A percentile compares a stretch with the other conserved stretches of the same genome.
These are phyloP conservation scores for Viridothelium virens DNA, from an alignment of 495 filamentous ascomycete species.

Conservation along the genomic window DNA sequence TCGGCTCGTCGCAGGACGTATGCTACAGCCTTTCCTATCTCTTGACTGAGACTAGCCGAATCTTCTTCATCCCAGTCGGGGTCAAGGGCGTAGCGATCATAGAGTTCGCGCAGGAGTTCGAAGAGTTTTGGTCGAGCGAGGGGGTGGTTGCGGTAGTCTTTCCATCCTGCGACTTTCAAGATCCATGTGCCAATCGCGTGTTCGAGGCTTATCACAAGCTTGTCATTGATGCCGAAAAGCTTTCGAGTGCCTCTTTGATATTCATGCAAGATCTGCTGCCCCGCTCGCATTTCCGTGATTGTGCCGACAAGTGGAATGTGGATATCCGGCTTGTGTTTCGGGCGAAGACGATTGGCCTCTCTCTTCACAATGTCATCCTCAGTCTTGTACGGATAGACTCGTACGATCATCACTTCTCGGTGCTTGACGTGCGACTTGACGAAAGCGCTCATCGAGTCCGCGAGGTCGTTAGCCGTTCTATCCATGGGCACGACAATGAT, in stretches of 20 bases:
- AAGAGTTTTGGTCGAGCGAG: not conserved
- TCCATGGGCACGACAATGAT: not conserved
- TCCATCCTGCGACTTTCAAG: not conserved
- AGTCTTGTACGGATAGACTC: not conserved
- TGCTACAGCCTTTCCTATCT: not conserved
- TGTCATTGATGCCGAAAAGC: not conserved
- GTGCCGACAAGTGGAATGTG: not conserved
- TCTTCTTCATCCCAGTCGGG: not conserved
- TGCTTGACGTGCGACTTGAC: not conserved
- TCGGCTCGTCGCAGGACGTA: not conserved
- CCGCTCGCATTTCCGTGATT: not conserved
- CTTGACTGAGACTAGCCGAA: not conserved
- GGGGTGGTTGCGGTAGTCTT: not conserved
- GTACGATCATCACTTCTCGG: not conserved
- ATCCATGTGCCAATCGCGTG: not conserved
- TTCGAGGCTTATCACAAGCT: not conserved
- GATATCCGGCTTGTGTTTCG: not conserved
- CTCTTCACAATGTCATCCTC: not conserved
- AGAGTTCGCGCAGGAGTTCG: not conserved
- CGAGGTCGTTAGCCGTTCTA: not conserved
- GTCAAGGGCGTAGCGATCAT: not conserved
- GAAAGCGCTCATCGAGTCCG: not conserved
- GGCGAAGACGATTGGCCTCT: not conserved
- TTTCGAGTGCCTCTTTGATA: not conserved
- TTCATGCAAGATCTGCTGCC: not conserved